phyloP scores from a whole-genome alignment of 306 rosid species.

The Calophaca sinica region DNA sequence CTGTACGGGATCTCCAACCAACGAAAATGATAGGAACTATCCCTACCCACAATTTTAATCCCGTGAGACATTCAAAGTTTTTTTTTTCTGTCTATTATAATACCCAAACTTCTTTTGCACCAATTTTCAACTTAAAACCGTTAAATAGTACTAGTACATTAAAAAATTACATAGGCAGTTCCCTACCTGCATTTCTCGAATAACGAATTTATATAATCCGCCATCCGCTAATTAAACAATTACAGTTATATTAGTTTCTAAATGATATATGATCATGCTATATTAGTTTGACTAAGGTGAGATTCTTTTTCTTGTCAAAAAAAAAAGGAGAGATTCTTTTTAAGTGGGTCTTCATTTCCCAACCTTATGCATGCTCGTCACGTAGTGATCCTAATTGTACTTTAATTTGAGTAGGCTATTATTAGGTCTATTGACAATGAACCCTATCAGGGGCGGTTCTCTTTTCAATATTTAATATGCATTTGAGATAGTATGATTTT shows the following conservation, averaged over 20 bases:
- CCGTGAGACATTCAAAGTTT: background rate
- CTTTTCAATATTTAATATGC: background rate
- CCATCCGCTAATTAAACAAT: slow-evolving; percentile 34
- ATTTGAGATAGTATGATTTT: slow-evolving; percentile 16
- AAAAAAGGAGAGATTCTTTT: slow-evolving; percentile 44
- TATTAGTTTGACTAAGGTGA: slow-evolving; percentile 51
- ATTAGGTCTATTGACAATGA: slow-evolving; percentile 59
- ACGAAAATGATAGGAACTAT: slow-evolving; percentile 42
- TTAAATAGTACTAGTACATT: slow-evolving; percentile 32
- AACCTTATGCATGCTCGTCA: slow-evolving; percentile 60
- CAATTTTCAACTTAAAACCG: slow-evolving; percentile 40
- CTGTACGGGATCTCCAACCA: slow-evolving; percentile 49
- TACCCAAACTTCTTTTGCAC: slow-evolving; percentile 4
- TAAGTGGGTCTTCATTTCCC: slow-evolving; percentile 49
- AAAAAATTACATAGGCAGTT: slow-evolving; percentile 28
- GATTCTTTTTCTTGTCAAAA: slow-evolving; percentile 45
- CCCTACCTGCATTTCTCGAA: slow-evolving; percentile 40
- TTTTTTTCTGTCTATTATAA: background rate
- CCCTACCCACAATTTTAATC: slow-evolving; percentile 33
- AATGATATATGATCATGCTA: slow-evolving; percentile 48
- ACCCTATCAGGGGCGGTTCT: slow-evolving; percentile 32
- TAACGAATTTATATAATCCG: slow-evolving; percentile 43
- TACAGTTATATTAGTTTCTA: slow-evolving; percentile 11
- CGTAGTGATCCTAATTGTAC: slow-evolving; percentile 52
- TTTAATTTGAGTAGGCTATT: slow-evolving; percentile 47